These are phyloP conservation scores for Citeromyces siamensis DNA, from an alignment of 1,139 yeast genomes.

Conservation along the genomic window DNA sequence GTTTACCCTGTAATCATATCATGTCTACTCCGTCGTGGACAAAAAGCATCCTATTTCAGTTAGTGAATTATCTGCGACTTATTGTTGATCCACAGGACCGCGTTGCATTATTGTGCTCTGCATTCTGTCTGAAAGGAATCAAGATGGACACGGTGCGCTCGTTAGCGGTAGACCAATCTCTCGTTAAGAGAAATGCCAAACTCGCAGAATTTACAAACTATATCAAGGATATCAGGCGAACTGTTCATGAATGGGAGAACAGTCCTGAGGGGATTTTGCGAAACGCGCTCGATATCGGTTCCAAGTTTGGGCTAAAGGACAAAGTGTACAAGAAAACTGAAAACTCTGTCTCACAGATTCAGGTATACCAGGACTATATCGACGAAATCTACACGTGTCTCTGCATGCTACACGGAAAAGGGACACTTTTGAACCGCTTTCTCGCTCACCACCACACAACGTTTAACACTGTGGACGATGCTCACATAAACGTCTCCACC, in stretches of 20 bases:
- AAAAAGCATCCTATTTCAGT: constrained; percentile 31
- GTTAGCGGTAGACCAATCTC: constrained; percentile 12
- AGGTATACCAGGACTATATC: constrained; percentile 11
- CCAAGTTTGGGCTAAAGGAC: constrained; percentile 17
- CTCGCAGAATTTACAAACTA: constrained; percentile 8
- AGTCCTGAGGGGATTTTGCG: constrained; percentile 18
- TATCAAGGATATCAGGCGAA: constrained; percentile 9
- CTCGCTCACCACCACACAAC: constrained; percentile 26
- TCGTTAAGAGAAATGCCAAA: constrained; percentile 7
- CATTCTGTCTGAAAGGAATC: constrained; percentile 18
- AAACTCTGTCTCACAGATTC: constrained; percentile 6
- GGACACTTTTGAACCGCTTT: constrained; percentile 22
- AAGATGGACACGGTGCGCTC: constrained; percentile 18
- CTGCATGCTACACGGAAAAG: constrained; percentile 7
- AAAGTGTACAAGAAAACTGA: constrained; percentile 8
- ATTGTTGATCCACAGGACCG: constrained; percentile 18
- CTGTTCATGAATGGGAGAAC: constrained; percentile 12
- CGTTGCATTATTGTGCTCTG: constrained; percentile 20
- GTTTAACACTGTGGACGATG: not conserved
- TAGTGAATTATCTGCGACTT: constrained; percentile 38
- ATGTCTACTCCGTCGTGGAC: constrained; percentile 42
- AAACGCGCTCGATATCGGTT: constrained; percentile 14
- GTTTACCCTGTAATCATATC: constrained; percentile 30
- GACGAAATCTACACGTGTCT: constrained; percentile 16
- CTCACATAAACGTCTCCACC: constrained; percentile 37